Evolutionary conservation across 2,329 filamentous ascomycete genomes (phyloP).

Genomic region (Clathrospora elynae): DNA sequence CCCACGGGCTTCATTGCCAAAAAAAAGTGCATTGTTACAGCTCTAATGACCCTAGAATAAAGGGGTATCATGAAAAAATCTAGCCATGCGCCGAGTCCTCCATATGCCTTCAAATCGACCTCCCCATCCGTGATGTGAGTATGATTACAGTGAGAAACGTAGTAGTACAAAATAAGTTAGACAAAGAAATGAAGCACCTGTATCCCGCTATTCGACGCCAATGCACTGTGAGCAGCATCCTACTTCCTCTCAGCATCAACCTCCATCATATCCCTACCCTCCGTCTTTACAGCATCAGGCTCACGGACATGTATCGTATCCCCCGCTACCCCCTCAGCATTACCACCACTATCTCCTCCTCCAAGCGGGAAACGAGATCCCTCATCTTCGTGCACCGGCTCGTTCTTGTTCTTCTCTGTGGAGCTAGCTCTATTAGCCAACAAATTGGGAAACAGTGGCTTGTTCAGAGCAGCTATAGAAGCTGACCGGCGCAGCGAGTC

Average conservation of each 20-base stretch:
- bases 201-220: too few species aligned
- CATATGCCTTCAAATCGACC: too few species aligned
- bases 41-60: too few species aligned
- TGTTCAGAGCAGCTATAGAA: conserved; percentile 21
- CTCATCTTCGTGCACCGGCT: neutral
- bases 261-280: conserved; percentile 9
- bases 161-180: too few species aligned
- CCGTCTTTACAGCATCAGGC: neutral
- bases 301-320: conserved; percentile 7
- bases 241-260: conserved; percentile 9
- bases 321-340: neutral
- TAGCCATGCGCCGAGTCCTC: too few species aligned
- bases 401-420: conserved; percentile 1
- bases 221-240: too few species aligned
- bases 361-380: neutral
- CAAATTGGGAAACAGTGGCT: conserved; percentile 37
- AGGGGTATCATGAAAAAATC: too few species aligned
- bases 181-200: too few species aligned
- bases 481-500: conserved; percentile 18
- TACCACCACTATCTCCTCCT: neutral
- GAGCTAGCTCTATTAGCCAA: conserved; percentile 14
- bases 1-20: too few species aligned
- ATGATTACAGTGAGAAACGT: too few species aligned
- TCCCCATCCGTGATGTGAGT: too few species aligned
- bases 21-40: too few species aligned